Base-by-base conservation (phyloP, 1,139 yeast species). In the Waltiozyma sp. region DNA sequence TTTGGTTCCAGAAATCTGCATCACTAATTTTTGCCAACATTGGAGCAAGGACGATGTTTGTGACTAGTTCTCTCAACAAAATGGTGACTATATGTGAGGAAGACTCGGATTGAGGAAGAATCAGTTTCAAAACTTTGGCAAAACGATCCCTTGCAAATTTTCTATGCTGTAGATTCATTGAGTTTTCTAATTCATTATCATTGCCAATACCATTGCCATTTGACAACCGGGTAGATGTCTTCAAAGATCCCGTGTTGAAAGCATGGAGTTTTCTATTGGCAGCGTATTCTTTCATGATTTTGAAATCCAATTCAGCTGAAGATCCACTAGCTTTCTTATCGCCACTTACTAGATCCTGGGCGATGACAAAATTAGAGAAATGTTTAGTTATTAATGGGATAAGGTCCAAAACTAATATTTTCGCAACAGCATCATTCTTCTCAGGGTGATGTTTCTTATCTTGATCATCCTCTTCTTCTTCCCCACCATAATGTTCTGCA, bases 1-100 rank as follows among this genome's bases (percentile, higher is more conserved):
- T 57, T 44, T 76, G 71, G 57, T 88, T 89, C 74, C 82, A 82
- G 48, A 78, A 83, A 57, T 87, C 95, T 1, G 91, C 76, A 45
- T 84, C 91, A 0, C 82, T 66, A 1, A 83, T 54, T 66, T 81
- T 72, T 19, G 66, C 61, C 24, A 84, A 55, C 0, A 81, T 57
- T 0, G 85, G 83, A n/a, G 60, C 58, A 6, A 80, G 43, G 0
- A 79, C 71, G 41, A 75, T 72, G 33, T 78, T 67, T 0, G 87
- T 63, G 4, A 86, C 47, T 7, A 89, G 68, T 54, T 89, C 96
- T 18, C 80, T 67, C 0, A 81, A 57, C 16, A 89, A 62, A 0
- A 72, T 59, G 0, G 54, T 47, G 0, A 75, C 79, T 3, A 79
- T 65, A 0, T 67, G 67, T 15, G 83, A 78, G 2, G 63, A 51